phyloP scores from a whole-genome alignment of 1,284 basidiomycete species.

The Rhodotorula sp. region DNA sequence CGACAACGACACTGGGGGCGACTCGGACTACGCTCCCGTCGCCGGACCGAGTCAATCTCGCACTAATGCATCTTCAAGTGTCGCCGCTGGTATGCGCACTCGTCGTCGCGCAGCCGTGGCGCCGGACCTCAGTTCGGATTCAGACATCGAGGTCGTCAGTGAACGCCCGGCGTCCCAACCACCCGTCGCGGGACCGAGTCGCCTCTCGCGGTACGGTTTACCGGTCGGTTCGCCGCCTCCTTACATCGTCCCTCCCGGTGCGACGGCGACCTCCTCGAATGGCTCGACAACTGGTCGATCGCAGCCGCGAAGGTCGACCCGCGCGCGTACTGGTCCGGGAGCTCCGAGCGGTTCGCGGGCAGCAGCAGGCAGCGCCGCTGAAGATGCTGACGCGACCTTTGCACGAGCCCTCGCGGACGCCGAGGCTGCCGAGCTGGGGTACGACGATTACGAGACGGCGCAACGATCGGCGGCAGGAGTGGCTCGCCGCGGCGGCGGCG shows the following conservation, averaged over 20 bases:
- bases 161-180: slow-evolving; percentile 5
- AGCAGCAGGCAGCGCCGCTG: neutral
- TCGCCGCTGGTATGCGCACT: no score
- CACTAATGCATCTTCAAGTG: no score
- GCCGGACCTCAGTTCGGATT: slow-evolving; percentile 2
- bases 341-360: neutral
- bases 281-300: neutral
- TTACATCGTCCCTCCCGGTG: slow-evolving; percentile 15
- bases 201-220: neutral
- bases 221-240: slow-evolving; percentile 14
- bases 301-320: neutral
- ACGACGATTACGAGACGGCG: no score
- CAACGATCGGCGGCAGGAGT: neutral
- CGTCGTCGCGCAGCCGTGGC: neutral
- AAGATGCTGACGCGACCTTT: neutral
- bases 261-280: neutral
- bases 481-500: slow-evolving; percentile 1
- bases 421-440: neutral
- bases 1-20: slow-evolving; percentile 13
- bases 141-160: slow-evolving; percentile 23
- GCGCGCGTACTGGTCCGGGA: neutral
- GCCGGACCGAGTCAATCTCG: neutral
- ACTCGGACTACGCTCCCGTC: neutral
- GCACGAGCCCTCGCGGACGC: slow-evolving; percentile 9
- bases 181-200: neutral